Evolutionary conservation across 148 eudicot genomes (phyloP).

Genomic region (Polygonum maritimum): DNA sequence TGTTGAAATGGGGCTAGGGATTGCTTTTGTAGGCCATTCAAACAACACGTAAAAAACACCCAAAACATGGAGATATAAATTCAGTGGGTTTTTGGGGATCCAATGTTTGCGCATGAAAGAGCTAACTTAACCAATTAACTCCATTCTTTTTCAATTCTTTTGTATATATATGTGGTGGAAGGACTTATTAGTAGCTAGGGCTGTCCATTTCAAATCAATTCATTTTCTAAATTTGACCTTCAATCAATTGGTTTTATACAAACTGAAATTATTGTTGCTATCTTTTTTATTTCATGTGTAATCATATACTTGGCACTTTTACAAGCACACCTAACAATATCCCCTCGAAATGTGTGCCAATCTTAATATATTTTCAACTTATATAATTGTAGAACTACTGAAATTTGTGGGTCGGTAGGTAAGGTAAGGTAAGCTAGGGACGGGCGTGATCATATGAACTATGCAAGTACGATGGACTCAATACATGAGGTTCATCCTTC

Average conservation of each 20-base stretch:
- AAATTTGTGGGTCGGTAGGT: too few species aligned
- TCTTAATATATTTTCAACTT: not conserved
- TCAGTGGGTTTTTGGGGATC: constrained; percentile 5
- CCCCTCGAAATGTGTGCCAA: not conserved
- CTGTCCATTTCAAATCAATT: not conserved
- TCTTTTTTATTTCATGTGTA: not conserved
- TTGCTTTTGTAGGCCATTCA: constrained; percentile 7
- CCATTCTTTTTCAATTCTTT: not conserved
- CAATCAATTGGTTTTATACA: not conserved
- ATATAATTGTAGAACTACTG: not conserved
- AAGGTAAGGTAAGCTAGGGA: too few species aligned
- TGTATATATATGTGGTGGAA: not conserved
- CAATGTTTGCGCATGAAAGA: constrained; percentile 4
- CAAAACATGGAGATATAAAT: constrained; percentile 7
- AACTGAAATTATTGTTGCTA: not conserved
- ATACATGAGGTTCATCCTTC: too few species aligned
- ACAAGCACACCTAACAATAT: not conserved
- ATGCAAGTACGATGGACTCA: too few species aligned
- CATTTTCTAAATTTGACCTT: not conserved
- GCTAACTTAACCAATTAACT: not conserved
- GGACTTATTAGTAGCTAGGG: not conserved
- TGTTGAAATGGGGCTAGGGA: not conserved
- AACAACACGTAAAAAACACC: not conserved
- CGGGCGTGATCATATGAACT: too few species aligned
- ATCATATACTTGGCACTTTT: not conserved